Conservation (phyloP, 495 filamentous ascomycete species). For the Eremomyces bilateralis region DNA sequence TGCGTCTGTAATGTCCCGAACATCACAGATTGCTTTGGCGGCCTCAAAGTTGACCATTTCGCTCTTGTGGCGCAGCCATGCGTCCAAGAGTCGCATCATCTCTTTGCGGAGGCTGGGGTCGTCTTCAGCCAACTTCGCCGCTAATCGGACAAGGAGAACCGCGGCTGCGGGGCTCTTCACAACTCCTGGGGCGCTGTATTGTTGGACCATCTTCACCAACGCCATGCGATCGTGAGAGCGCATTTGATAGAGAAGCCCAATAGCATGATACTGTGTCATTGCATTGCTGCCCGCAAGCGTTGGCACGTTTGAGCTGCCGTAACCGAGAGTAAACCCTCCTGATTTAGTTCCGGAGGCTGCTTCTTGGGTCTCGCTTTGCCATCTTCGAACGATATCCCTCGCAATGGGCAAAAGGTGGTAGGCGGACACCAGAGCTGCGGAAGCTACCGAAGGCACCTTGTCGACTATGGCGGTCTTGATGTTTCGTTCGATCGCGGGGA, state of each 20-base stretch:
- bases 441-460: constrained; percentile 95
- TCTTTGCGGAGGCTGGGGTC: constrained; percentile 60
- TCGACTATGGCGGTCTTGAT: constrained; percentile 99
- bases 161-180: constrained; percentile 88
- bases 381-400: constrained; percentile 83
- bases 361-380: constrained; percentile 98
- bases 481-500: constrained; percentile 91
- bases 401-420: constrained; percentile 96
- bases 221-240: constrained; percentile 93
- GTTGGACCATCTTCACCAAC: constrained; percentile 99
- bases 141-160: constrained; percentile 77
- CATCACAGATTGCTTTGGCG: constrained; percentile 88
- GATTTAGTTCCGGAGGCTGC: constrained; percentile 78
- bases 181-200: constrained; percentile 74
- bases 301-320: constrained; percentile 44
- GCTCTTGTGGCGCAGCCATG: constrained; percentile 57
- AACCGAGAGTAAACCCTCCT: constrained; percentile 75
- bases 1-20: constrained; percentile 77
- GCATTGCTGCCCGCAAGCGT: constrained; percentile 45
- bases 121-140: constrained; percentile 87
- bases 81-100: constrained; percentile 15
- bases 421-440: constrained; percentile 87
- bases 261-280: constrained; percentile 98
- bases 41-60: constrained; percentile 99
- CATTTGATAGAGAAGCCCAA: constrained; percentile 96